These are phyloP conservation scores for Saturnispora gosingensis DNA, from an alignment of 805 yeast species.

Conservation along the genomic window DNA sequence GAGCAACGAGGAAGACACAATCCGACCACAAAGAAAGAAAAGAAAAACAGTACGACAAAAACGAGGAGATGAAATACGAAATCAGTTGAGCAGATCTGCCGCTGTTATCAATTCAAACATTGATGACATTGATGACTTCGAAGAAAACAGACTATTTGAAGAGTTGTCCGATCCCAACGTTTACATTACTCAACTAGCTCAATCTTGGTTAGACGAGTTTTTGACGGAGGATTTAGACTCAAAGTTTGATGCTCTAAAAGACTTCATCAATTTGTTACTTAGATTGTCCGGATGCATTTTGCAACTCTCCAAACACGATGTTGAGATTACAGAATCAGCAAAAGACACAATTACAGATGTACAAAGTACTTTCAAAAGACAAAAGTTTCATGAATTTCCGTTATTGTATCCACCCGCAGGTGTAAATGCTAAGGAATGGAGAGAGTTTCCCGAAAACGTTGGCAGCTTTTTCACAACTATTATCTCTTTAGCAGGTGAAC, in stretches of 20 bases:
- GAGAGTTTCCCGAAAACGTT: conserved; percentile 44
- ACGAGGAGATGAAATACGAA: not conserved
- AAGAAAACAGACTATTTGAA: conserved; percentile 40
- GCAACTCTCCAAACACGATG: conserved; percentile 66
- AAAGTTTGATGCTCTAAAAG: conserved; percentile 43
- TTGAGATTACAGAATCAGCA: conserved; percentile 43
- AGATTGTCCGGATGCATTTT: conserved; percentile 65
- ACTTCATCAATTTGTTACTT: conserved; percentile 58
- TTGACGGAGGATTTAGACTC: conserved; percentile 26
- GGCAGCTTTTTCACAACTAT: conserved; percentile 46
- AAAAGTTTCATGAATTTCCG: conserved; percentile 62
- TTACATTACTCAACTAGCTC: conserved; percentile 42
- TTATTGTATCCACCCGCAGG: conserved; percentile 24
- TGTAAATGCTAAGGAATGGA: conserved; percentile 35
- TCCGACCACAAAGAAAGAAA: not conserved
- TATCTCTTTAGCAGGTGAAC: conserved; percentile 46
- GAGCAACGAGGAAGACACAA: conserved; percentile 1
- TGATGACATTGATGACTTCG: conserved; percentile 34
- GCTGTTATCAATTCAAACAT: conserved; percentile 18
- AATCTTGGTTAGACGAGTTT: conserved; percentile 51
- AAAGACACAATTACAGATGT: conserved; percentile 66
- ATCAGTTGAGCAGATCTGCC: not conserved
- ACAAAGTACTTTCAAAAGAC: conserved; percentile 50
- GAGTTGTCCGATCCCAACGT: conserved; percentile 40
- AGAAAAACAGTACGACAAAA: not conserved